phyloP scores from a whole-genome alignment of 768 basidiomycete genomes.

The Termitomyces sp. region DNA sequence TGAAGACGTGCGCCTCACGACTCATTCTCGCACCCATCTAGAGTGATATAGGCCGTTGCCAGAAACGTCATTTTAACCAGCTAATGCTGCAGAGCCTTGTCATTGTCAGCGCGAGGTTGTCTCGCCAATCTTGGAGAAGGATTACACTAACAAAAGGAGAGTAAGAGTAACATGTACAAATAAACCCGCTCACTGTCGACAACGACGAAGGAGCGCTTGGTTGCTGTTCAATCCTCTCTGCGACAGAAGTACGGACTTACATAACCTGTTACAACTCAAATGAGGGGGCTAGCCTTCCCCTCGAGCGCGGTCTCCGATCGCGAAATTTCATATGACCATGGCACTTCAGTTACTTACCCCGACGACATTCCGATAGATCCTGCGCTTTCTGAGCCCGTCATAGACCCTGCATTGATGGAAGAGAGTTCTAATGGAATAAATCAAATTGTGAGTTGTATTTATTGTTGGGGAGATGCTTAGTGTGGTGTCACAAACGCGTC shows the following conservation, averaged over 20 bases:
- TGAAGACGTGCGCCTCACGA: neutral
- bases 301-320: constrained; percentile 41
- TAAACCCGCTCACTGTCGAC: constrained; percentile 35
- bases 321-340: constrained; percentile 54
- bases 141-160: neutral
- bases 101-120: neutral
- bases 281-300: constrained; percentile 63
- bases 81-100: neutral
- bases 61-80: neutral
- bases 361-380: constrained; percentile 82
- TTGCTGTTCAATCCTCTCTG: constrained; percentile 9
- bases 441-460: constrained; percentile 32
- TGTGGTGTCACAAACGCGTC: constrained; percentile 49
- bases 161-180: constrained; percentile 29
- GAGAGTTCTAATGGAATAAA: constrained; percentile 17
- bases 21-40: neutral
- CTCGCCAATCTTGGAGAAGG: neutral
- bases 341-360: constrained; percentile 50
- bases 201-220: constrained; percentile 29
- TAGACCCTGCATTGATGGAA: constrained; percentile 47
- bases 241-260: constrained; percentile 2
- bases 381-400: constrained; percentile 47
- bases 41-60: neutral
- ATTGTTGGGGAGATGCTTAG: constrained; percentile 19
- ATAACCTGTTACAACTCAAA: constrained; percentile 16